Base-by-base conservation (phyloP, 768 basidiomycete genomes). In the Candolleomyces eurysporus region DNA sequence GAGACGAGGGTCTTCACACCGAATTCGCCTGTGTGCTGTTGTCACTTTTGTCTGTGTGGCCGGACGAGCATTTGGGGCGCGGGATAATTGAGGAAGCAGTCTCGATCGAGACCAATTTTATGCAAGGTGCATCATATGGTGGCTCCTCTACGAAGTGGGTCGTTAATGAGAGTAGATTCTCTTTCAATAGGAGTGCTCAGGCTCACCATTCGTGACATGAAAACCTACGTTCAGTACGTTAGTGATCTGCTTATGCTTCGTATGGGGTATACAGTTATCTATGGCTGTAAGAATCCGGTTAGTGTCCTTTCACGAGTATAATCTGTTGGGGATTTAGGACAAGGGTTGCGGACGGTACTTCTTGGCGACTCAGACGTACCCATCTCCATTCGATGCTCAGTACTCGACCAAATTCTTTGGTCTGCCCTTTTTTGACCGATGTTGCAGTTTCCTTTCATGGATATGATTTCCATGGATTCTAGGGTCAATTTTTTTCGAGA, bases 1-100 rank as follows among this genome's bases (percentile, higher is more conserved):
- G 91, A 7, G 91, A 93, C 63, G 91, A 93, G 72, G 90, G 90
- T 45, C 83, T 91, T 75, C 91, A 92, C 70, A 91, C 90, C 70
- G 89, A 91, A 71, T 91, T 92, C 62, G 89, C 90, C 3, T 91
- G 89, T 69, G 70, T 90, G 8, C 78, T 91, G 50, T 89, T 90
- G 7, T 0, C 17, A 8, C 39, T 48, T 30, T 13, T 64, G 3
- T 2, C 21, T 5, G 4, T 40, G 0, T n/a, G 14, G 17, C 63
- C 60, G 0, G 0, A 7, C 17, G 32, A 3, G 3, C n/a, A 31
- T 1, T 8, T 7, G 7, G 51, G 45, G 6, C 6, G 30, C 0
- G 13, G 4, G 1, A 61, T 64, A 10, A 19, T 61, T 2, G 9
- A 7, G 9, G 60, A 57, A 3, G 59, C 59, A 4, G 63, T 64